phyloP scores from a whole-genome alignment of 2,329 filamentous ascomycete genomes.

The Triangularia setosa region DNA sequence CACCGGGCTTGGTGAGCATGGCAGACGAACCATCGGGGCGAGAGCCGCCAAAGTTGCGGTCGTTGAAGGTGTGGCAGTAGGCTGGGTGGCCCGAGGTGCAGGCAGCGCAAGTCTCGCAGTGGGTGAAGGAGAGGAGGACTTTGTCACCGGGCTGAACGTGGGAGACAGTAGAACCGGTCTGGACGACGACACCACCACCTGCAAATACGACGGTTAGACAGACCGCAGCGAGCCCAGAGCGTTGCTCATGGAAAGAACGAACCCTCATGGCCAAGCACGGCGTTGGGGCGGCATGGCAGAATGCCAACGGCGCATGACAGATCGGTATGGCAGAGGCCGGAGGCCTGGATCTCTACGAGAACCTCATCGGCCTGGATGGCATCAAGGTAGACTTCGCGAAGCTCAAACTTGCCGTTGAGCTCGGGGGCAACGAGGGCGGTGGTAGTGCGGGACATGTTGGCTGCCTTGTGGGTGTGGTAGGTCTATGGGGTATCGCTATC shows the following conservation, averaged over 20 bases:
- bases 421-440: constrained; percentile 25
- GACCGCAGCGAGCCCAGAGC: neutral
- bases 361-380: constrained; percentile 29
- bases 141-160: constrained; percentile 50
- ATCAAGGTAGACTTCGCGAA: constrained; percentile 20
- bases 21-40: constrained; percentile 17
- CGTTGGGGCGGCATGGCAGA: constrained; percentile 31
- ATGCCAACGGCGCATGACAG: constrained; percentile 34
- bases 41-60: constrained; percentile 27
- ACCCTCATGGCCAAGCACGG: constrained; percentile 28
- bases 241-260: neutral
- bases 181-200: constrained; percentile 25
- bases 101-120: constrained; percentile 29
- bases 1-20: neutral
- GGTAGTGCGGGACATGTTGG: constrained; percentile 22
- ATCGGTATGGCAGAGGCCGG: constrained; percentile 35
- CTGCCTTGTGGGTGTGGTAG: neutral
- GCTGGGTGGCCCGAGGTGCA: constrained; percentile 25
- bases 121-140: constrained; percentile 45
- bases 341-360: constrained; percentile 32
- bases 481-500: neutral
- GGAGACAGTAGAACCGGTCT: constrained; percentile 41
- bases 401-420: constrained; percentile 23
- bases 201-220: neutral
- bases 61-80: constrained; percentile 27